Conservation (phyloP, 2,329 filamentous ascomycete genomes). For the Orbilia brochopaga region DNA sequence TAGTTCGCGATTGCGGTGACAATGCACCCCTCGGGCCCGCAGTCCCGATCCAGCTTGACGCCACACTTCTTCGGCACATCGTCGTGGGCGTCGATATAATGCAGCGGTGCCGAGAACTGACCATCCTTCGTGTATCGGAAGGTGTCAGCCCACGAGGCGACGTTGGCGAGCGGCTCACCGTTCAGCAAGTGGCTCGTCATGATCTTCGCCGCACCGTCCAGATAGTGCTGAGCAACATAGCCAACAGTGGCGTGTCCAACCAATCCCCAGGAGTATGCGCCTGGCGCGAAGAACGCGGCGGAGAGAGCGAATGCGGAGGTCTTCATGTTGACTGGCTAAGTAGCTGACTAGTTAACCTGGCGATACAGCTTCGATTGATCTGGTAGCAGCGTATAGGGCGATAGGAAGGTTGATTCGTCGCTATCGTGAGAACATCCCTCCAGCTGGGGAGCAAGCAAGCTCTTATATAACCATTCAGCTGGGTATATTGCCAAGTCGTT, state of each 20-base stretch:
- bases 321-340: constrained; percentile 46
- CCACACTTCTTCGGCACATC: constrained; percentile 64
- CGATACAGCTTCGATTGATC: constrained; percentile 3
- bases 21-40: constrained; percentile 67
- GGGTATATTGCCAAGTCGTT: constrained; percentile 23
- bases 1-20: constrained; percentile 68
- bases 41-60: constrained; percentile 68
- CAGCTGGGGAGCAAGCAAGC: background rate
- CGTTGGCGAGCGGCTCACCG: constrained; percentile 64
- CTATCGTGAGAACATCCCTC: background rate
- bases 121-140: constrained; percentile 70
- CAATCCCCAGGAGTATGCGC: constrained; percentile 47
- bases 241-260: constrained; percentile 52
- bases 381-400: background rate
- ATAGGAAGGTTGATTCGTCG: background rate
- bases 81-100: constrained; percentile 73
- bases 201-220: constrained; percentile 51
- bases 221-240: constrained; percentile 51
- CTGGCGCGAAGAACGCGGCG: constrained; percentile 33
- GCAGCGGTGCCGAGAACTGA: constrained; percentile 67
- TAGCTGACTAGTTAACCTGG: background rate
- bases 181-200: constrained; percentile 64
- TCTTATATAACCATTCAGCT: constrained; percentile 34
- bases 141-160: constrained; percentile 68
- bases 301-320: constrained; percentile 26